Percentiles rank a stretch among this genome's conserved stretches.
phyloP scores from a whole-genome alignment of 768 basidiomycete species.

The Pisolithus tinctorius region DNA sequence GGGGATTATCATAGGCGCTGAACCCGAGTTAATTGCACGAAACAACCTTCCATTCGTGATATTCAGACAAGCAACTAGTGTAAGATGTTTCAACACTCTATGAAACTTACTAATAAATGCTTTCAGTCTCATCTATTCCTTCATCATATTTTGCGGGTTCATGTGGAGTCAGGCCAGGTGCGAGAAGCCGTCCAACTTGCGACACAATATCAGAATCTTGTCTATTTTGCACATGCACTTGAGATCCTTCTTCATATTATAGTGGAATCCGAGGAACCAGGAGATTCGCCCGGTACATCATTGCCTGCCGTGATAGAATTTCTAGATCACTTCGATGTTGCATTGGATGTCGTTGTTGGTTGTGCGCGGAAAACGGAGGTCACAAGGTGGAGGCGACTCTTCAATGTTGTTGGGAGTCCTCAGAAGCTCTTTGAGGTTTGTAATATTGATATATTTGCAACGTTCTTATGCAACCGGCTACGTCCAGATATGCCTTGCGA shows the following conservation, averaged over 20 bases:
- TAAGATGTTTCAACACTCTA: conserved; percentile 30
- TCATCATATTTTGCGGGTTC: conserved; percentile 82
- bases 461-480: not conserved
- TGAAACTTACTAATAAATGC: not conserved
- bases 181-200: conserved; percentile 83
- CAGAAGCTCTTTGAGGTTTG: conserved; percentile 85
- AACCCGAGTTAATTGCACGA: conserved; percentile 76
- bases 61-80: conserved; percentile 88
- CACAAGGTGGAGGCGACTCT: conserved; percentile 82
- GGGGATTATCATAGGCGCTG: conserved; percentile 94
- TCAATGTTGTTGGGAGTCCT: conserved; percentile 87
- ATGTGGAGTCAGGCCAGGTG: conserved; percentile 57
- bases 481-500: conserved; percentile 62
- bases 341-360: conserved; percentile 88
- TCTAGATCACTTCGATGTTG: conserved; percentile 88
- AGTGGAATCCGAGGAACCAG: conserved; percentile 70
- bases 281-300: conserved; percentile 26
- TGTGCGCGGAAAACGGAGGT: conserved; percentile 97
- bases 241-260: conserved; percentile 93
- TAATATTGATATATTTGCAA: conserved; percentile 3
- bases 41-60: conserved; percentile 79
- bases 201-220: conserved; percentile 76
- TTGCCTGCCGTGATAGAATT: conserved; percentile 78
- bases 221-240: conserved; percentile 90
- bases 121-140: conserved; percentile 86